Conservation (phyloP, 192 early-diverging fungal genomes). For the Radiomyces spectabilis region DNA sequence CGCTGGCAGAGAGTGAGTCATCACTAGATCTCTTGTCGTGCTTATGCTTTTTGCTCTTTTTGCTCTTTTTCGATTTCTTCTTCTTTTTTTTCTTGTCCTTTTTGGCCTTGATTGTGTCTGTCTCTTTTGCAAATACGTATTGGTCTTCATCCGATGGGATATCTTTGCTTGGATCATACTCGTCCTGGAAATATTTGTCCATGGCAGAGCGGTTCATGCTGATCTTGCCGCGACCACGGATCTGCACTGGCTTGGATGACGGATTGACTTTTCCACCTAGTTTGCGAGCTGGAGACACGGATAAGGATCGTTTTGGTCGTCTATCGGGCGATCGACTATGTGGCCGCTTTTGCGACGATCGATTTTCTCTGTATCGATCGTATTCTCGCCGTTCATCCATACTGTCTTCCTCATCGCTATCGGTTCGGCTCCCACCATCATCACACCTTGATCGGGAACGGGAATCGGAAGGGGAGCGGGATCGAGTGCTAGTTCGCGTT, state of each 20-base stretch:
- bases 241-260: too few relatives aligned
- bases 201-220: conserved; percentile 34
- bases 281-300: neutral
- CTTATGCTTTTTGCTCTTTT: conserved; percentile 14
- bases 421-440: neutral
- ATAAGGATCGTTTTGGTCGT: neutral
- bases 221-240: conserved; percentile 31
- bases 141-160: conserved; percentile 19
- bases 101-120: neutral
- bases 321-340: neutral
- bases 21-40: conserved; percentile 10
- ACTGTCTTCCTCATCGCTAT: neutral
- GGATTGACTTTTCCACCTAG: neutral
- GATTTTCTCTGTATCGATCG: neutral
- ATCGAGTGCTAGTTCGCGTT: too few relatives aligned
- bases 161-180: conserved; percentile 41
- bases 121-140: neutral
- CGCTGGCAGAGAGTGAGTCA: too few relatives aligned
- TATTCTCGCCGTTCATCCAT: neutral
- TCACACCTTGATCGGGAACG: too few relatives aligned
- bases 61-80: conserved; percentile 10
- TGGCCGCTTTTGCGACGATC: neutral
- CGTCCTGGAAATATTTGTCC: conserved; percentile 49
- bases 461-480: too few relatives aligned
- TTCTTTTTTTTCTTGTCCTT: conserved; percentile 9